These are phyloP conservation scores for Fusarium sp. DNA, from an alignment of 2,329 filamentous ascomycete species.

Conservation along the genomic window DNA sequence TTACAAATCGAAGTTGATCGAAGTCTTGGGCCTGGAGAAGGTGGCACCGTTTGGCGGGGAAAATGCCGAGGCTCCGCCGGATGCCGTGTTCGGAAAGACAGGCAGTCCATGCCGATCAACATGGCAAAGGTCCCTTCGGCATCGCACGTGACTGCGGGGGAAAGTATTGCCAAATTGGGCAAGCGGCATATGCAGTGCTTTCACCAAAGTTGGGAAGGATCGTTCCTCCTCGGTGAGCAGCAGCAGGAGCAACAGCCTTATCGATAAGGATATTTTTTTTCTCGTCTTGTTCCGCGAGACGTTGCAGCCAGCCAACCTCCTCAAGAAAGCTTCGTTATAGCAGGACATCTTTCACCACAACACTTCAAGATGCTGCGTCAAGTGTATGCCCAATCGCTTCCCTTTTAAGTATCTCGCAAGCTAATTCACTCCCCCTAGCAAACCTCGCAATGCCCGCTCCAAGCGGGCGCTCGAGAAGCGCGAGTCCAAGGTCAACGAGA, in stretches of 20 bases:
- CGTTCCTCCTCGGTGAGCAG: constrained; percentile 18
- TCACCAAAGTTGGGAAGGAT: constrained; percentile 10
- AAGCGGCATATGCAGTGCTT: neutral
- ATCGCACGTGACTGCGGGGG: constrained; percentile 50
- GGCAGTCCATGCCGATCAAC: constrained; percentile 9
- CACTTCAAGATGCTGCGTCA: constrained; percentile 56
- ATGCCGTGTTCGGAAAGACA: constrained; percentile 23
- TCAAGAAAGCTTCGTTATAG: constrained; percentile 21
- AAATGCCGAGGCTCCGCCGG: constrained; percentile 44
- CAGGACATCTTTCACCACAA: constrained; percentile 18
- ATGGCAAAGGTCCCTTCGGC: neutral
- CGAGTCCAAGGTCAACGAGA: constrained; percentile 87
- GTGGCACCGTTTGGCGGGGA: constrained; percentile 38
- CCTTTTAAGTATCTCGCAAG: neutral
- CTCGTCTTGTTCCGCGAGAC: constrained; percentile 8
- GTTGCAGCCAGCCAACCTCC: constrained; percentile 19
- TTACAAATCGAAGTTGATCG: constrained; percentile 31
- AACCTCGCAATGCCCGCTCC: constrained; percentile 78
- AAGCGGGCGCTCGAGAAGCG: constrained; percentile 94
- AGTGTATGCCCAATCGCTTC: constrained; percentile 50
- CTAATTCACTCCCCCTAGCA: constrained; percentile 49
- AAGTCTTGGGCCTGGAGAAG: constrained; percentile 22
- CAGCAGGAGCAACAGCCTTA: constrained; percentile 24
- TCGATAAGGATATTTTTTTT: constrained; percentile 50
- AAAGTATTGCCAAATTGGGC: constrained; percentile 13